Conservation (phyloP, 1,284 basidiomycete genomes). For the Trichosporon sp. region DNA sequence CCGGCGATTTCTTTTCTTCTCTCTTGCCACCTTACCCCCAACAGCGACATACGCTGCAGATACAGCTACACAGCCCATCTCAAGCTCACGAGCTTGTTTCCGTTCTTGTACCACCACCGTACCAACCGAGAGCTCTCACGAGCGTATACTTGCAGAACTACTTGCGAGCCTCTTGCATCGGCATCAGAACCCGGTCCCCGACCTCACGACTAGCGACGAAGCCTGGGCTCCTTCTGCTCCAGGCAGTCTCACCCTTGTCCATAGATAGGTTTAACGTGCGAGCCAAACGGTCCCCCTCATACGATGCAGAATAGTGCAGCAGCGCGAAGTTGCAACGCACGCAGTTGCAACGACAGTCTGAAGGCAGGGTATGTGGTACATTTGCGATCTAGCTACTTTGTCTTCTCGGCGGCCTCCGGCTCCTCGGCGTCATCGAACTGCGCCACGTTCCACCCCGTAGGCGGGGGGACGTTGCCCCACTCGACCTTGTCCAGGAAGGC, state of each 20-base stretch:
- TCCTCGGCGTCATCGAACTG: constrained; percentile 12
- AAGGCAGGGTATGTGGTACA: background rate
- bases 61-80: background rate
- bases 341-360: too few relatives aligned
- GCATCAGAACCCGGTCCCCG: too few relatives aligned
- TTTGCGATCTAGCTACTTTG: background rate
- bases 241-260: constrained; percentile 11
- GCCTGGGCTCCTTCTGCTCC: too few relatives aligned
- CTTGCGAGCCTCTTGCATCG: too few relatives aligned
- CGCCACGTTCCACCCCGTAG: constrained; percentile 16
- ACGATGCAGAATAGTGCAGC: constrained; percentile 7
- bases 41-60: too few relatives aligned
- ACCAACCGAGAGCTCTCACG: constrained; percentile 24
- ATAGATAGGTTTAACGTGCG: constrained; percentile 27
- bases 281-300: constrained; percentile 12
- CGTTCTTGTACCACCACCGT: constrained; percentile 22
- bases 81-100: constrained; percentile 20
- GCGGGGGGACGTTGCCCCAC: constrained; percentile 32
- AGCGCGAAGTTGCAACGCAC: too few relatives aligned
- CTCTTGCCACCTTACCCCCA: background rate
- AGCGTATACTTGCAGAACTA: too few relatives aligned
- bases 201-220: too few relatives aligned
- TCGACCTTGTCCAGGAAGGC: constrained; percentile 75
- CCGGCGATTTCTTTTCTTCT: constrained; percentile 1
- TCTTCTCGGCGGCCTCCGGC: background rate